Evolutionary conservation across 805 yeast genomes (phyloP).

Genomic region (Hanseniaspora occidentalis): DNA sequence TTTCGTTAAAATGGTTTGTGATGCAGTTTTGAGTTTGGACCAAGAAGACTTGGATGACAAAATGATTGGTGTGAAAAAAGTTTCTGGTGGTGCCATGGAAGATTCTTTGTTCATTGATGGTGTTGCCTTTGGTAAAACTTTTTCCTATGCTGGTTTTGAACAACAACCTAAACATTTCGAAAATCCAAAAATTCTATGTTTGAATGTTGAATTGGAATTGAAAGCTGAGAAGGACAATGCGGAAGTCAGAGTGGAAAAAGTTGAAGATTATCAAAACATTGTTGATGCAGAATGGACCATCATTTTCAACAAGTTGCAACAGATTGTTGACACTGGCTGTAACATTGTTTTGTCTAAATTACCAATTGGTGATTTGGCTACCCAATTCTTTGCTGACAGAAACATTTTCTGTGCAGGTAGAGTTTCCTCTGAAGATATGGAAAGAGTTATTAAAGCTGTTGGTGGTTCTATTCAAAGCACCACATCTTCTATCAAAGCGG

Average conservation of each 20-base stretch:
- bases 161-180: constrained; percentile 86
- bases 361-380: constrained; percentile 98
- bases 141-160: constrained; percentile 96
- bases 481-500: constrained; percentile 51
- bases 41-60: constrained; percentile 76
- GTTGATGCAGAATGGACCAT: constrained; percentile 99
- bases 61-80: constrained; percentile 86
- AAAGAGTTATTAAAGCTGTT: constrained; percentile 83
- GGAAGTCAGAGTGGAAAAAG: constrained; percentile 91
- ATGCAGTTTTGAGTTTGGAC: constrained; percentile 82
- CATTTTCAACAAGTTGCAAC: constrained; percentile 73
- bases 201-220: constrained; percentile 89
- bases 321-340: constrained; percentile 77
- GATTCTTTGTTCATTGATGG: constrained; percentile 84
- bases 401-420: constrained; percentile 96
- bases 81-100: constrained; percentile 93
- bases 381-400: constrained; percentile 95
- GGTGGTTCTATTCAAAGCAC: constrained; percentile 85
- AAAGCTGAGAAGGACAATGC: constrained; percentile 99
- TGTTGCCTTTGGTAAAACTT: constrained; percentile 95
- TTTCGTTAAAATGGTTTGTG: constrained; percentile 93
- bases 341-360: constrained; percentile 84
- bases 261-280: constrained; percentile 84
- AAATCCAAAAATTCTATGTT: constrained; percentile 69
- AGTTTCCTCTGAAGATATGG: constrained; percentile 79